Conservation (phyloP, 2,329 filamentous ascomycete species). For the Epichloe baconii region DNA sequence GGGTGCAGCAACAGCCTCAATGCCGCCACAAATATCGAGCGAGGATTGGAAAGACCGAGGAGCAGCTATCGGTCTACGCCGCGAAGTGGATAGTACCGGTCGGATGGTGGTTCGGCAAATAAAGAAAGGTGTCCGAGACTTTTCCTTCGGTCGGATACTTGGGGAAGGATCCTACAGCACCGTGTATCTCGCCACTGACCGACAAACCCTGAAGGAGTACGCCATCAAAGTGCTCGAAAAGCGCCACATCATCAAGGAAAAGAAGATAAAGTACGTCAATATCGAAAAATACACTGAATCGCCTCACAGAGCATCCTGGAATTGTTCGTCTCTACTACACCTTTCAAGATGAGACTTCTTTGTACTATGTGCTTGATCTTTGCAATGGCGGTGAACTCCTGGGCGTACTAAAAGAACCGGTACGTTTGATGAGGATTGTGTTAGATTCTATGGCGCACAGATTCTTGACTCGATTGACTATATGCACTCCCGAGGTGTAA, state of each 20-base stretch:
- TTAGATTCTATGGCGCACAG: conserved; percentile 85
- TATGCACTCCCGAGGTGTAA: conserved; percentile 93
- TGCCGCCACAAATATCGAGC: conserved; percentile 29
- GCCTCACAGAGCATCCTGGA: conserved; percentile 88
- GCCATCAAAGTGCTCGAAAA: conserved; percentile 98
- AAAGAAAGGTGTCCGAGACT: conserved; percentile 96
- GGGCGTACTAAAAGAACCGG: conserved; percentile 81
- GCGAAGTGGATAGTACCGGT: conserved; percentile 76
- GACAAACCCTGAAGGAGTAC: conserved; percentile 89
- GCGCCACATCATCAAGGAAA: conserved; percentile 98
- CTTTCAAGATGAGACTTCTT: conserved; percentile 88
- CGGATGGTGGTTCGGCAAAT: conserved; percentile 70
- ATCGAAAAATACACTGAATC: conserved; percentile 95
- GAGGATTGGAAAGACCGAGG: conserved; percentile 96
- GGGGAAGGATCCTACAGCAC: conserved; percentile 98
- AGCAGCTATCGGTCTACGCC: conserved; percentile 70
- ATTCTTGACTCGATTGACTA: conserved; percentile 95
- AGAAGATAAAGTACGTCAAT: conserved; percentile 99
- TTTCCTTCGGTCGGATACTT: conserved; percentile 78
- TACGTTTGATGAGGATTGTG: conserved; percentile 91
- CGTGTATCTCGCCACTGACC: conserved; percentile 82
- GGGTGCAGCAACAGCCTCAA: conserved; percentile 21
- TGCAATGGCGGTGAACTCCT: conserved; percentile 86
- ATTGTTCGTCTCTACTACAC: conserved; percentile 97
- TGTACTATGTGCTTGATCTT: conserved; percentile 94